These are phyloP conservation scores for Penicillium sp. DNA, from an alignment of 2,329 filamentous ascomycete species.

Conservation along the genomic window DNA sequence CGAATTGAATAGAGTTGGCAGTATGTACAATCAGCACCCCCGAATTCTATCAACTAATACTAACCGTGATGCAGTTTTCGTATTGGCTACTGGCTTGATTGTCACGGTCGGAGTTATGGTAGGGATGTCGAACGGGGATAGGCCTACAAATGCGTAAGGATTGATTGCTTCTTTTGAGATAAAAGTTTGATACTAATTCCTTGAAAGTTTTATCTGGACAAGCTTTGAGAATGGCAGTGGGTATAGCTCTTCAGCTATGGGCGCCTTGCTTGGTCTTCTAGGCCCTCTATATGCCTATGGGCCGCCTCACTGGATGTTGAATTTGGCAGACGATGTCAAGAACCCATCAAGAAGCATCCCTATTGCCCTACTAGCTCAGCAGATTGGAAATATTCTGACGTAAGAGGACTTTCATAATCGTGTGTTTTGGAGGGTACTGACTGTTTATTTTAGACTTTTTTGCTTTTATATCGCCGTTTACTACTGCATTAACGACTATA, in stretches of 20 bases:
- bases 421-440: not conserved
- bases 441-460: not conserved
- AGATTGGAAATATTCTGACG: slow-evolving; percentile 2
- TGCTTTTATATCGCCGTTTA: not conserved
- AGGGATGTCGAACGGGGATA: not conserved
- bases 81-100: not conserved
- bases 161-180: not conserved
- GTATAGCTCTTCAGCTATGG: not conserved
- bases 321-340: not conserved
- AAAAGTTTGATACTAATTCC: not conserved
- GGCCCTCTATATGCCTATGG: slow-evolving; percentile 1
- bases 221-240: not conserved
- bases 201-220: not conserved
- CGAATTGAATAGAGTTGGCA: not conserved
- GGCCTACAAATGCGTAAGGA: not conserved
- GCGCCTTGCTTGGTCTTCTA: not conserved
- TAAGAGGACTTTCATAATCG: not conserved
- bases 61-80: not conserved
- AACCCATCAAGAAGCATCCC: slow-evolving; percentile 2
- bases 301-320: not conserved
- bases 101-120: not conserved
- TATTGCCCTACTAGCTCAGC: not conserved
- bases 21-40: not conserved
- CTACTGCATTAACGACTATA: not conserved
- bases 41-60: not conserved